phyloP scores from a whole-genome alignment of 2,329 filamentous ascomycete species.

The Pseudocercospora pini-densiflorae region DNA sequence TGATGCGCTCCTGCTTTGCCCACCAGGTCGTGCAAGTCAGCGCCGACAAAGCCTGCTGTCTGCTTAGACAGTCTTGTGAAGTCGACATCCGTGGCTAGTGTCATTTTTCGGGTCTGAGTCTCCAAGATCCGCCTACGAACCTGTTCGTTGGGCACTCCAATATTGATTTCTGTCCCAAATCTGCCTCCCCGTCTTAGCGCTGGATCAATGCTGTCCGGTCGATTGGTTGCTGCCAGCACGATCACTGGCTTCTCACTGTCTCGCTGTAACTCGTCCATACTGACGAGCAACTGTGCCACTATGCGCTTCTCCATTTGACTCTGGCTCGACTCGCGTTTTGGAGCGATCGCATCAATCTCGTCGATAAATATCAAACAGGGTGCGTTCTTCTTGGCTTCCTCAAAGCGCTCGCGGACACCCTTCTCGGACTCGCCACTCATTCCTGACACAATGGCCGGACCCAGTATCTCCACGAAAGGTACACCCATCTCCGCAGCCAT shows the following conservation, averaged over 20 bases:
- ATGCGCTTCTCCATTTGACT: slow-evolving; percentile 90
- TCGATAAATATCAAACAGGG: slow-evolving; percentile 92
- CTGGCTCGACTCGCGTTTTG: slow-evolving; percentile 80
- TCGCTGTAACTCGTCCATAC: slow-evolving; percentile 78
- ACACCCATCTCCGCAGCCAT: slow-evolving; percentile 76
- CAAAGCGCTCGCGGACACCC: slow-evolving; percentile 81
- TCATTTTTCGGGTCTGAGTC: slow-evolving; percentile 69
- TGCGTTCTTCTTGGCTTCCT: slow-evolving; percentile 82
- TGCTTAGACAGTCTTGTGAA: slow-evolving; percentile 75
- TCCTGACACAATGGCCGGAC: slow-evolving; percentile 78
- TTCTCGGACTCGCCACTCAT: slow-evolving; percentile 92
- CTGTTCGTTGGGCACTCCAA: slow-evolving; percentile 78
- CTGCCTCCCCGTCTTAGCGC: slow-evolving; percentile 73
- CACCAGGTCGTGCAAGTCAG: slow-evolving; percentile 77
- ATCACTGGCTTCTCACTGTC: slow-evolving; percentile 75
- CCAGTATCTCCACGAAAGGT: slow-evolving; percentile 80
- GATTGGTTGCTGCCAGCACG: slow-evolving; percentile 88
- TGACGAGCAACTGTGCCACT: slow-evolving; percentile 79
- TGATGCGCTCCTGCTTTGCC: slow-evolving; percentile 67
- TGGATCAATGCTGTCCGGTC: slow-evolving; percentile 83
- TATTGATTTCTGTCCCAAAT: slow-evolving; percentile 83
- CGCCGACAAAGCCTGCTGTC: slow-evolving; percentile 91
- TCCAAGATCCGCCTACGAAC: slow-evolving; percentile 79
- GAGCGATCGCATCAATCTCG: slow-evolving; percentile 88
- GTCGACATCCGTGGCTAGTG: slow-evolving; percentile 71